phyloP scores from a whole-genome alignment of 371 early-diverging fungal species.

The Entomophthora muscae region DNA sequence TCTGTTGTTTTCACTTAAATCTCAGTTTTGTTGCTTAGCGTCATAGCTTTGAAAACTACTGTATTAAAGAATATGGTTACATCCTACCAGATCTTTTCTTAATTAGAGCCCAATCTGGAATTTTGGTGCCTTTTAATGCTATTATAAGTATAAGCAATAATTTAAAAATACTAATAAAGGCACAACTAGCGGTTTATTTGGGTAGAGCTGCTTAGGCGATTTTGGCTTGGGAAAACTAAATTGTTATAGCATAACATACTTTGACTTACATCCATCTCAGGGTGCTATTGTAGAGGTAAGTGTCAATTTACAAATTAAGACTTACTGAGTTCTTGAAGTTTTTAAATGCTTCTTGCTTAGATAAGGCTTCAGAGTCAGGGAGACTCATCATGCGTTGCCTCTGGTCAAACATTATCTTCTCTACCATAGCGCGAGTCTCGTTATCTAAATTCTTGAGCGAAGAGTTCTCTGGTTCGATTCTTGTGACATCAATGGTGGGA shows the following conservation, averaged over 20 bases:
- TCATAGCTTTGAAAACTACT: no score
- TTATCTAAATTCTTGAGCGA: constrained; percentile 74
- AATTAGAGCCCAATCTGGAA: no score
- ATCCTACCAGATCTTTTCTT: no score
- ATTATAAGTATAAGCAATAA: no score
- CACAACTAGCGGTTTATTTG: no score
- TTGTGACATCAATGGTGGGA: constrained; percentile 72
- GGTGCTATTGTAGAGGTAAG: neutral
- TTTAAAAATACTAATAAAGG: no score
- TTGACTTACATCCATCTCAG: neutral
- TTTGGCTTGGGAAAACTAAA: no score
- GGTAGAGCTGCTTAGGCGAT: no score
- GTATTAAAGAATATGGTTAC: no score
- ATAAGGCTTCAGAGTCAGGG: constrained; percentile 51
- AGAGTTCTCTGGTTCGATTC: constrained; percentile 80
- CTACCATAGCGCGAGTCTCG: constrained; percentile 78
- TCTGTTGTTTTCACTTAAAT: no score
- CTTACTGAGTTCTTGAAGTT: constrained; percentile 45
- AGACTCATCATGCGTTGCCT: constrained; percentile 64
- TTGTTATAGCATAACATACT: neutral
- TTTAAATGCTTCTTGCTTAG: constrained; percentile 56
- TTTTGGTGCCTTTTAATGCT: no score
- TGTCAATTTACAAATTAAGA: neutral
- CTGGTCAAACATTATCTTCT: constrained; percentile 79
- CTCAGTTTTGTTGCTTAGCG: no score